These are phyloP conservation scores for Aspergillus quadricinctus DNA, from an alignment of 2,329 filamentous ascomycete genomes.

Conservation along the genomic window DNA sequence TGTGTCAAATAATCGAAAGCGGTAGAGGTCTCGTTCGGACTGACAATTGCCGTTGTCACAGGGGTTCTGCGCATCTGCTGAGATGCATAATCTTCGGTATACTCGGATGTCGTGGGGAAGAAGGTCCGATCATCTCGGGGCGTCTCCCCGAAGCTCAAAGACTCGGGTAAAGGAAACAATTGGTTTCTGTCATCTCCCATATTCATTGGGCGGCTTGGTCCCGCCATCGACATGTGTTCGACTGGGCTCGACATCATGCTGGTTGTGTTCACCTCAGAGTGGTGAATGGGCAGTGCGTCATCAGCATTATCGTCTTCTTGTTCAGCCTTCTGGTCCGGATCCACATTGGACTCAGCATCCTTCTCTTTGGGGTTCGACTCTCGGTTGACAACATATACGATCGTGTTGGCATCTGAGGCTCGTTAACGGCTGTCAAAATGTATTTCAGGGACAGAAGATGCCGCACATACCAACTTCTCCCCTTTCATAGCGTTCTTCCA, in stretches of 20 bases:
- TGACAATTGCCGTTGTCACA: constrained; percentile 23
- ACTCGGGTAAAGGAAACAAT: constrained; percentile 27
- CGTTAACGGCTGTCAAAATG: background rate
- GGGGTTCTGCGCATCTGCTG: constrained; percentile 26
- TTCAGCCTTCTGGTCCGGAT: constrained; percentile 15
- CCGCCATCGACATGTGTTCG: constrained; percentile 17
- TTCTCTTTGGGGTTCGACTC: constrained; percentile 31
- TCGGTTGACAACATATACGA: constrained; percentile 37
- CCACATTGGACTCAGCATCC: constrained; percentile 26
- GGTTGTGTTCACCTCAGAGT: constrained; percentile 21
- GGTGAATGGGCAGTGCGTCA: constrained; percentile 24
- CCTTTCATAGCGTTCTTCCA: constrained; percentile 39
- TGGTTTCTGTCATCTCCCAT: constrained; percentile 13
- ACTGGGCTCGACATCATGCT: constrained; percentile 23
- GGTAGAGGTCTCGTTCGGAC: constrained; percentile 25
- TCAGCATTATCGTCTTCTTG: constrained; percentile 25
- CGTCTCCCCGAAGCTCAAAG: constrained; percentile 24
- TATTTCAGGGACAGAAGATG: background rate
- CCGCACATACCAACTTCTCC: constrained; percentile 37
- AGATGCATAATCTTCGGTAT: constrained; percentile 24
- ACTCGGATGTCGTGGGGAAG: constrained; percentile 25
- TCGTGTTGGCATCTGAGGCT: constrained; percentile 27
- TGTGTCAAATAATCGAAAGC: constrained; percentile 30
- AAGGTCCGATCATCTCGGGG: constrained; percentile 25
- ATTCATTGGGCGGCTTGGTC: constrained; percentile 18